phyloP scores from a whole-genome alignment of 2,329 filamentous ascomycete species.

The Diplodia seriata region DNA sequence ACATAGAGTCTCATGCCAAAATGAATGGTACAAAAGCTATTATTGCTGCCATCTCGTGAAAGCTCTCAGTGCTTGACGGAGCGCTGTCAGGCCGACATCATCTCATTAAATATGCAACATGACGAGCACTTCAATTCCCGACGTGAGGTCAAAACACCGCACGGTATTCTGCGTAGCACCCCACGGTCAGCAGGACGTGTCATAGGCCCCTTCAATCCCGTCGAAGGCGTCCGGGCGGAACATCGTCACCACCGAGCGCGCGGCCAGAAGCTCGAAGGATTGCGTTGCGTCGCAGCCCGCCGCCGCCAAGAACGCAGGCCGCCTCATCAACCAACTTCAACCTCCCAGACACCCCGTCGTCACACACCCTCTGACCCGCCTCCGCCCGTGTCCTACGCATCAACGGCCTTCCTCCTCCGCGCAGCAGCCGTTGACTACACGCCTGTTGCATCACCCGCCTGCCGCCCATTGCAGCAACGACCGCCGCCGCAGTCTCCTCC shows the following conservation, averaged over 20 bases:
- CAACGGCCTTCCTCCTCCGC: not conserved
- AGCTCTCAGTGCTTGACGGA: not conserved
- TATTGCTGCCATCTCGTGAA: not conserved
- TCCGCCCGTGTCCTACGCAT: slow-evolving; percentile 8
- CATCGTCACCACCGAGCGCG: slow-evolving; percentile 28
- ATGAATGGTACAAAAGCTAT: not conserved
- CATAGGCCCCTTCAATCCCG: not conserved
- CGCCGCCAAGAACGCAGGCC: slow-evolving; percentile 15
- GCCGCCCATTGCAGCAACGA: not conserved
- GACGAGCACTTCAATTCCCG: not conserved
- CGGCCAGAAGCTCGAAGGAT: slow-evolving; percentile 29
- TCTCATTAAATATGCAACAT: not conserved
- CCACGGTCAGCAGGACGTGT: slow-evolving; percentile 12
- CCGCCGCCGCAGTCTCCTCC: slow-evolving; percentile 1
- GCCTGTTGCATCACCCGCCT: not conserved
- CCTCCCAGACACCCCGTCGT: not conserved
- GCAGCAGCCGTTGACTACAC: not conserved
- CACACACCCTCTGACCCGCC: slow-evolving; percentile 1
- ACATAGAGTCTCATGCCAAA: not conserved
- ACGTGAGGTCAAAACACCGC: not conserved
- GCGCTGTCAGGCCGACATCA: not conserved
- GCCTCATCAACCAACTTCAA: slow-evolving; percentile 24
- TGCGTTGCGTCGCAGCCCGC: slow-evolving; percentile 23
- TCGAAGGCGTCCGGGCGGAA: slow-evolving; percentile 17
- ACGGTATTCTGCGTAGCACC: not conserved